phyloP scores from a whole-genome alignment of 805 yeast genomes.

The Saccharomycopsis babjevae region DNA sequence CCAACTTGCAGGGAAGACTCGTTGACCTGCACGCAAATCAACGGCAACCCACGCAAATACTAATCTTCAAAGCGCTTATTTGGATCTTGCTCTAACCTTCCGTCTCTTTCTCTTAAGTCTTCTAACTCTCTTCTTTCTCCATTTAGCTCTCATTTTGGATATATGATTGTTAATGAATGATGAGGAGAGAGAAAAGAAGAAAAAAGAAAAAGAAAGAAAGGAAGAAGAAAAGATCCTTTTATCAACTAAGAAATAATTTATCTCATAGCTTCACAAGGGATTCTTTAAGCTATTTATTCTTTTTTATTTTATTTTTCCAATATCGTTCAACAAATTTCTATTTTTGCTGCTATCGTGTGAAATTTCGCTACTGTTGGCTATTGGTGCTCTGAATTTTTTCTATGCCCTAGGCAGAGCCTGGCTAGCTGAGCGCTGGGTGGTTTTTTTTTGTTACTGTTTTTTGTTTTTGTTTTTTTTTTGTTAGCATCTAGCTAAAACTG shows the following conservation, averaged over 20 bases:
- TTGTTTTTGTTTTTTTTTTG: no score
- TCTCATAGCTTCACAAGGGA: background rate
- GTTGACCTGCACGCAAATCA: no score
- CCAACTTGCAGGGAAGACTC: no score
- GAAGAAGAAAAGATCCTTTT: background rate
- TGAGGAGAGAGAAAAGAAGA: background rate
- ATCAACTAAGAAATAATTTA: background rate
- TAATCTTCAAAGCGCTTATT: constrained; percentile 47
- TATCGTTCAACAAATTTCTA: background rate
- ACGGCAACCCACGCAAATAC: background rate
- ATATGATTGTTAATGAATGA: constrained; percentile 4
- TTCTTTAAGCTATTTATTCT: background rate
- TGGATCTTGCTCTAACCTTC: constrained; percentile 99
- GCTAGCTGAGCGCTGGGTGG: background rate
- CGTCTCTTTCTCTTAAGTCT: constrained; percentile 99
- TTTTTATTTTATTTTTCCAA: no score
- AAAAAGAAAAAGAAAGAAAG: background rate
- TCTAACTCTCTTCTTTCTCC: constrained; percentile 99
- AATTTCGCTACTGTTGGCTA: no score
- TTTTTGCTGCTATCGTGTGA: background rate
- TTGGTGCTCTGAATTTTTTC: background rate
- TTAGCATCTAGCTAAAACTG: background rate
- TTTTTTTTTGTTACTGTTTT: background rate
- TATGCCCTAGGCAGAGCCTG: background rate
- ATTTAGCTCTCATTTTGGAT: constrained; percentile 79